Percentiles rank a stretch among this genome's conserved stretches.
phyloP scores from a whole-genome alignment of 1,139 yeast genomes.

The Suhomyces maxii region DNA sequence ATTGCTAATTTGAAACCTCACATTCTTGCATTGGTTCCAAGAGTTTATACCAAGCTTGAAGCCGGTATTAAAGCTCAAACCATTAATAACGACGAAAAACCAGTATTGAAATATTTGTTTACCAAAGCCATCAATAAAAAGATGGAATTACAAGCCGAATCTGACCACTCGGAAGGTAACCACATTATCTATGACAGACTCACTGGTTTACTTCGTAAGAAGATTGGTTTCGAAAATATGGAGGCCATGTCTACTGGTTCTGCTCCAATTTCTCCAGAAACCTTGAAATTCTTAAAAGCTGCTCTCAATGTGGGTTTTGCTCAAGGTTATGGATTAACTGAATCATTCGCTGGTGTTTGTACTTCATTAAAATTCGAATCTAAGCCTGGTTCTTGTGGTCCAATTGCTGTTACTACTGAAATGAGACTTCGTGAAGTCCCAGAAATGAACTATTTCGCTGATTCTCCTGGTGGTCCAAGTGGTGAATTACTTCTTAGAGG shows the following conservation, averaged over 20 bases:
- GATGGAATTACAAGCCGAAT: conserved; percentile 28
- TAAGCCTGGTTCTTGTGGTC: conserved; percentile 44
- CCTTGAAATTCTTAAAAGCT: conserved; percentile 43
- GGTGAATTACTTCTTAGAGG: conserved; percentile 46
- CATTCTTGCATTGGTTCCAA: conserved; percentile 22
- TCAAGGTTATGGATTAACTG: conserved; percentile 51
- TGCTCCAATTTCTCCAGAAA: conserved; percentile 46
- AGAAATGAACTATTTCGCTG: conserved; percentile 35
- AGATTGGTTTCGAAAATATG: conserved; percentile 39
- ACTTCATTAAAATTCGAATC: conserved; percentile 32
- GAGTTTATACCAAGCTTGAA: conserved; percentile 25
- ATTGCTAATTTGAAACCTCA: conserved; percentile 35
- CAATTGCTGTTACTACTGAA: conserved; percentile 36
- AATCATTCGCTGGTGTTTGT: conserved; percentile 45
- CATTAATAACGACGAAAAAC: conserved; percentile 41
- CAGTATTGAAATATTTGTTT: conserved; percentile 26
- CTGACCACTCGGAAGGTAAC: conserved; percentile 31
- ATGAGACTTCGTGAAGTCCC: conserved; percentile 39
- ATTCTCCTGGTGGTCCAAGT: conserved; percentile 37
- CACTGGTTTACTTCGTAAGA: conserved; percentile 27
- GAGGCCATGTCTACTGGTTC: conserved; percentile 35
- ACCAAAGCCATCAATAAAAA: conserved; percentile 33
- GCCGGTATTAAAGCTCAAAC: conserved; percentile 25
- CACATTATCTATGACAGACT: conserved; percentile 35
- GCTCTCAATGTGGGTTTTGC: conserved; percentile 37